Percentiles rank a stretch among this genome's conserved stretches.
Evolutionary conservation across 2,329 filamentous ascomycete species (phyloP).

Genomic region (Lasiodiplodia sp.): DNA sequence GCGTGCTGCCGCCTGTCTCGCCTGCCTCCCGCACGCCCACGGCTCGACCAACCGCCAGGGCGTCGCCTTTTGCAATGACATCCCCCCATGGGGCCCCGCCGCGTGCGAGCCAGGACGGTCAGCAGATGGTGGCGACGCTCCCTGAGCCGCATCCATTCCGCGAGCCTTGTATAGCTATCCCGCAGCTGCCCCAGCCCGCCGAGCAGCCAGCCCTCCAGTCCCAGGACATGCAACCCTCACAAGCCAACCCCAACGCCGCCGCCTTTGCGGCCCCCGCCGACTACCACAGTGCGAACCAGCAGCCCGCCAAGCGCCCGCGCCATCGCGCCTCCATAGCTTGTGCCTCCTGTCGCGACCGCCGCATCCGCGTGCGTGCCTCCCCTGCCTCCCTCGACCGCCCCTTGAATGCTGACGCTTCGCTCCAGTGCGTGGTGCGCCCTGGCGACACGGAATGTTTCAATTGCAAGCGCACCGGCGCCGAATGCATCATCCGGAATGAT

Average conservation of each 20-base stretch:
- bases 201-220: not conserved
- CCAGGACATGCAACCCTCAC: conserved; percentile 15
- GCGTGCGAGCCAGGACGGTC: conserved; percentile 17
- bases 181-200: not conserved
- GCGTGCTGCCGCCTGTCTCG: not conserved
- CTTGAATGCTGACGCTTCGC: conserved; percentile 37
- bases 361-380: conserved; percentile 47
- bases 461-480: conserved; percentile 59
- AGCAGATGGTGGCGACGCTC: conserved; percentile 25
- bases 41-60: conserved; percentile 1
- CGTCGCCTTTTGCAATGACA: conserved; percentile 16
- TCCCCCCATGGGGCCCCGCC: conserved; percentile 28
- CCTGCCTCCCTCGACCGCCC: conserved; percentile 13
- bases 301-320: conserved; percentile 36
- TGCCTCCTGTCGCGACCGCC: conserved; percentile 59
- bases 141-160: conserved; percentile 19
- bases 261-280: conserved; percentile 12
- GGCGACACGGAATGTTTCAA: conserved; percentile 61
- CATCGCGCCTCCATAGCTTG: conserved; percentile 63
- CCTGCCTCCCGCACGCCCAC: conserved; percentile 9
- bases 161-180: conserved; percentile 13
- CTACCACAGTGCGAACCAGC: conserved; percentile 18
- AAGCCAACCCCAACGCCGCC: conserved; percentile 3
- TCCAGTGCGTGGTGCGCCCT: conserved; percentile 61
- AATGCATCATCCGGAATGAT: conserved; percentile 65